phyloP scores from a whole-genome alignment of 192 early-diverging fungal genomes.

The Podila horticola region DNA sequence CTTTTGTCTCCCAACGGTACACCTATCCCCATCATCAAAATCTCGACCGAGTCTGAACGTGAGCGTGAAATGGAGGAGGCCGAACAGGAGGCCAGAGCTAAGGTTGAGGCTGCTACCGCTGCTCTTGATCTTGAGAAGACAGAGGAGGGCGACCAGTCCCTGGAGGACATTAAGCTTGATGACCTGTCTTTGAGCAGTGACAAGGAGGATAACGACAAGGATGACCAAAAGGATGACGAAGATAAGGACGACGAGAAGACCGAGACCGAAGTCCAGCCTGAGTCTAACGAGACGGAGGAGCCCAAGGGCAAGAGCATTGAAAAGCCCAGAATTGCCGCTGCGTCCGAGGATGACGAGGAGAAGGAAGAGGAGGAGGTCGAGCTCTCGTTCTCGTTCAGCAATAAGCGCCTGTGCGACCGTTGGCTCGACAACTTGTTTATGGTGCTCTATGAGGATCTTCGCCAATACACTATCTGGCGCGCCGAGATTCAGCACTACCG shows the following conservation, averaged over 20 bases:
- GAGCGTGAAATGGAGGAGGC: constrained; percentile 45
- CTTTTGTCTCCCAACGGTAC: constrained; percentile 39
- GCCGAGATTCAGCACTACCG: constrained; percentile 87
- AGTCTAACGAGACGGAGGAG: constrained; percentile 3
- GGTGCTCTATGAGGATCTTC: constrained; percentile 96
- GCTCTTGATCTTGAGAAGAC: constrained; percentile 16
- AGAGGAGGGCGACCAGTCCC: constrained; percentile 31
- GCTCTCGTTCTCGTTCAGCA: constrained; percentile 79
- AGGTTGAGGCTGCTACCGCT: constrained; percentile 20
- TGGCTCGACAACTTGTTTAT: constrained; percentile 99
- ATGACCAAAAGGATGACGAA: constrained; percentile 43
- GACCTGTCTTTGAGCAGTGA: constrained; percentile 34
- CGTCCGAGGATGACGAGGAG: constrained; percentile 29
- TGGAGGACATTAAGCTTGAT: constrained; percentile 51
- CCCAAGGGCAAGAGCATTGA: constrained; percentile 59
- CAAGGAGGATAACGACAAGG: constrained; percentile 23
- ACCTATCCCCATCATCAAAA: constrained; percentile 50
- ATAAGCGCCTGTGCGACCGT: constrained; percentile 98
- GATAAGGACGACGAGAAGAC: constrained; percentile 52
- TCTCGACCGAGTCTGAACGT: constrained; percentile 46
- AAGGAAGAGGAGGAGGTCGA: constrained; percentile 56
- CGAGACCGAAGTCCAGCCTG: constrained; percentile 1
- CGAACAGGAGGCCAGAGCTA: constrained; percentile 24
- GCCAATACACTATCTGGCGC: constrained; percentile 93
- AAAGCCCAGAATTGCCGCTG: constrained; percentile 52